Base-by-base conservation (phyloP, 75 land plant genomes). In the Azolla pinnata region DNA sequence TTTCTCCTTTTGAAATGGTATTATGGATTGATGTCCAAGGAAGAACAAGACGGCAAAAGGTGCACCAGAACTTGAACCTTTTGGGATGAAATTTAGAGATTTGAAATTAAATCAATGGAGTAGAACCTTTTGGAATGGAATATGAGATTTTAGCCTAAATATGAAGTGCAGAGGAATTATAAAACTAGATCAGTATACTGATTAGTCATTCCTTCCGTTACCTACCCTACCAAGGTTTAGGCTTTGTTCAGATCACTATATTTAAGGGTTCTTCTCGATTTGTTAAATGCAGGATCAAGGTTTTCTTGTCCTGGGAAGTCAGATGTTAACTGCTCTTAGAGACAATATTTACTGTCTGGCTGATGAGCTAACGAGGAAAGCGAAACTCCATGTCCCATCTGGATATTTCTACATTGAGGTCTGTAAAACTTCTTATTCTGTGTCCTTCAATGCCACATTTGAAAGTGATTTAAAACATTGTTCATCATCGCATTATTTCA, bases 401-500 rank as follows among this genome's bases (percentile, higher is more conserved):
- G 90, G 90, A 49, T 92, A 85, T 67, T 88, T 92, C 63, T 66
- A 85, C 20, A 85, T 92, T 54, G 97, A 88, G 73, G 95, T 88
- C 27, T 29, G 29, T 28, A 27, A 1, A 2, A 23, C 35, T 29
- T 42, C 24, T 52, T 21, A 38, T 35, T 58, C 25, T 35, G 27
- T 46, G 49, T 4, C 42, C 7, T 38, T 8, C 14, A 38, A 8
- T 8, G 14, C 7, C 42, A 38, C 7, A 38, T 38, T 14, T 38
- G 42, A 7, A 38, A 38, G 42, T 38, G 14, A 38, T 38, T 38
- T 14, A 38, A 14, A 38, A 38, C 42, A 7, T 14, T 7, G 10
- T 38, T 14, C 14, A 38, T 7, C 7, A 38, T 38, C 42, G 42
- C 42, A 7, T 38, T 18, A 50, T 50, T 50, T 50, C 8, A 4